Evolutionary conservation across 164 flowering plant genomes (phyloP).

Genomic region (Platanus orientalis): DNA sequence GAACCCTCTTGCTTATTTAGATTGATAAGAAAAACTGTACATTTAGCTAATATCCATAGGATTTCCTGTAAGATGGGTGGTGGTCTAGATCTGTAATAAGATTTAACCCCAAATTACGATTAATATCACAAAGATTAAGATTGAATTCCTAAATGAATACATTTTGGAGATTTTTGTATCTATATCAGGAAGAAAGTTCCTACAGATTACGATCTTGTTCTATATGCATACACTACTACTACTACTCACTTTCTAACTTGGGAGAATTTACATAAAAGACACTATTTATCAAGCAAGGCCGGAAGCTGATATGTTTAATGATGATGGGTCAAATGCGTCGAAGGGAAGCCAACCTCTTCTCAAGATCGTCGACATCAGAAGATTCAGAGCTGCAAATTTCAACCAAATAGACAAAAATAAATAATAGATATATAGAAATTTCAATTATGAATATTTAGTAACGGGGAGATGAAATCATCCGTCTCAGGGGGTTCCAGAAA

Average conservation of each 20-base stretch:
- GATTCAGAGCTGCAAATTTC: slow-evolving; percentile 38
- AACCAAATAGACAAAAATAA: not conserved
- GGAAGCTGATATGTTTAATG: not conserved
- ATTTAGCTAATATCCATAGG: no score
- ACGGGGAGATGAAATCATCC: no score
- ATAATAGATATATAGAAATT: no score
- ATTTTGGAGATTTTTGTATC: not conserved
- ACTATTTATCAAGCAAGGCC: not conserved
- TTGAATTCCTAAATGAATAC: not conserved
- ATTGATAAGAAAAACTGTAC: no score
- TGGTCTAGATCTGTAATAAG: no score
- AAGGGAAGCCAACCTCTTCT: slow-evolving; percentile 87
- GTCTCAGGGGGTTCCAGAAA: no score
- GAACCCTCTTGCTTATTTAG: no score
- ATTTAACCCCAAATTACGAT: no score
- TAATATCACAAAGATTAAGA: no score
- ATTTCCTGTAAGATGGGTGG: no score
- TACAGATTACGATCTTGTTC: not conserved
- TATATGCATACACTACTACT: not conserved
- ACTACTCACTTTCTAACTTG: not conserved
- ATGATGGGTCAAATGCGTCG: slow-evolving; percentile 43
- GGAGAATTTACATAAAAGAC: not conserved
- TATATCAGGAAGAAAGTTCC: not conserved
- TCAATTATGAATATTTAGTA: no score
- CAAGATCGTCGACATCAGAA: slow-evolving; percentile 66